A percentile compares a stretch with the other conserved stretches of the same genome.
phyloP scores from a whole-genome alignment of 352 stramenopile species.

The Phytophthora uliginosa region DNA sequence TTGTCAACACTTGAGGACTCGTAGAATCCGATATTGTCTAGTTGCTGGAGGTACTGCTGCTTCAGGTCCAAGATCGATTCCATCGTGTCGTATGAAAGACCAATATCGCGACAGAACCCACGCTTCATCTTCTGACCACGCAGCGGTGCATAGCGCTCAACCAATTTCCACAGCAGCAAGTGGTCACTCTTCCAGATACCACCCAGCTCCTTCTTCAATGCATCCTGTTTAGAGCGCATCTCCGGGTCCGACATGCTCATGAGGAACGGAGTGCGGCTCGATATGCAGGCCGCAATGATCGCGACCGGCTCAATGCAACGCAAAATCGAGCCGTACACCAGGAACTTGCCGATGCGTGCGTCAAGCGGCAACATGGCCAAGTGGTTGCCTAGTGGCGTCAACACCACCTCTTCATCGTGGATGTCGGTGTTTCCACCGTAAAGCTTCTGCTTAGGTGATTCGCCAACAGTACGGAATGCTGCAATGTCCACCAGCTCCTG shows the following conservation, averaged over 20 bases:
- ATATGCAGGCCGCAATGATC: conserved; percentile 87
- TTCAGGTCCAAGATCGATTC: conserved; percentile 94
- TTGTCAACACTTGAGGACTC: conserved; percentile 44
- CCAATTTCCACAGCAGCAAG: conserved; percentile 79
- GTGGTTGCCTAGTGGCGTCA: conserved; percentile 96
- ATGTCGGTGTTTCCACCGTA: conserved; percentile 5
- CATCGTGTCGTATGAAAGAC: conserved; percentile 90
- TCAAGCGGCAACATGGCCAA: conserved; percentile 87
- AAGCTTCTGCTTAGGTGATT: conserved; percentile 29
- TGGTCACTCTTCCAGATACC: conserved; percentile 82
- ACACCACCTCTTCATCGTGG: conserved; percentile 60
- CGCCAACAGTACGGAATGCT: conserved; percentile 69
- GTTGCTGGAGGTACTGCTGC: conserved; percentile 87
- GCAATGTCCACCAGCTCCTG: conserved; percentile 92
- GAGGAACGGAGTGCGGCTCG: conserved; percentile 82
- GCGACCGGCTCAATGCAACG: conserved; percentile 86
- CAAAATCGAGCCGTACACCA: conserved; percentile 90
- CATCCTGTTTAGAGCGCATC: conserved; percentile 62
- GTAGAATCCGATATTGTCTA: conserved; percentile 86
- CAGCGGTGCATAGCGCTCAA: conserved; percentile 74
- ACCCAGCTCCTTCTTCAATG: conserved; percentile 75
- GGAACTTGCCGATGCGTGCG: conserved; percentile 89
- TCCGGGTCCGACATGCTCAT: conserved; percentile 78
- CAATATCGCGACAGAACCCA: conserved; percentile 74
- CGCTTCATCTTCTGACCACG: conserved; percentile 65